Percentiles rank a stretch among this genome's conserved stretches.
Evolutionary conservation across 2,329 filamentous ascomycete species (phyloP).

Genomic region (Fusarium concolor): DNA sequence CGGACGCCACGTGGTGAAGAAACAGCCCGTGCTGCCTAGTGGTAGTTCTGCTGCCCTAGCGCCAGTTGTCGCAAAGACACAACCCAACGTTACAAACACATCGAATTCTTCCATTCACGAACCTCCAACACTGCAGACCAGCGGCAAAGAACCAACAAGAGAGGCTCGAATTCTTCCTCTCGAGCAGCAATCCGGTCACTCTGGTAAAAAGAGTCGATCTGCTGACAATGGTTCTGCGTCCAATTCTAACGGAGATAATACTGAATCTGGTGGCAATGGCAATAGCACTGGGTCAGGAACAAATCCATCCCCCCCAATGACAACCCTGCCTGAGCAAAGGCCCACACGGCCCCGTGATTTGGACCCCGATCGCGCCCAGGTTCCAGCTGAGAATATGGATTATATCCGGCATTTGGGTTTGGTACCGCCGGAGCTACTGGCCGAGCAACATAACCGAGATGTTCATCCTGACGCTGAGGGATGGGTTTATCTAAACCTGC

Average conservation of each 20-base stretch:
- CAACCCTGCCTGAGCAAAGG: constrained; percentile 72
- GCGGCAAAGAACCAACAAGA: constrained; percentile 51
- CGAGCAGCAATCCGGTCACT: constrained; percentile 45
- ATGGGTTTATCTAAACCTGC: constrained; percentile 85
- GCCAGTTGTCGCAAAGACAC: constrained; percentile 45
- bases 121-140: constrained; percentile 40
- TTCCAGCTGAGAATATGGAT: constrained; percentile 81
- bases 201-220: constrained; percentile 56
- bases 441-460: constrained; percentile 56
- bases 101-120: constrained; percentile 50
- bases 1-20: constrained; percentile 53
- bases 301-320: constrained; percentile 56
- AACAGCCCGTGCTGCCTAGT: constrained; percentile 30
- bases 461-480: constrained; percentile 74
- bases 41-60: constrained; percentile 19
- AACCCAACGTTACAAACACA: constrained; percentile 35
- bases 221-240: constrained; percentile 59
- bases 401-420: constrained; percentile 82
- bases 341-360: constrained; percentile 81
- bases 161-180: constrained; percentile 62
- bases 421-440: constrained; percentile 66
- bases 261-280: constrained; percentile 56
- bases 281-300: constrained; percentile 49
- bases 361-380: constrained; percentile 80
- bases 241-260: constrained; percentile 62